Evolutionary conservation across 352 stramenopile species (phyloP), one percentile per base, ranked within the genome.

Genomic region (Globisporangium rhizosaccharum): DNA sequence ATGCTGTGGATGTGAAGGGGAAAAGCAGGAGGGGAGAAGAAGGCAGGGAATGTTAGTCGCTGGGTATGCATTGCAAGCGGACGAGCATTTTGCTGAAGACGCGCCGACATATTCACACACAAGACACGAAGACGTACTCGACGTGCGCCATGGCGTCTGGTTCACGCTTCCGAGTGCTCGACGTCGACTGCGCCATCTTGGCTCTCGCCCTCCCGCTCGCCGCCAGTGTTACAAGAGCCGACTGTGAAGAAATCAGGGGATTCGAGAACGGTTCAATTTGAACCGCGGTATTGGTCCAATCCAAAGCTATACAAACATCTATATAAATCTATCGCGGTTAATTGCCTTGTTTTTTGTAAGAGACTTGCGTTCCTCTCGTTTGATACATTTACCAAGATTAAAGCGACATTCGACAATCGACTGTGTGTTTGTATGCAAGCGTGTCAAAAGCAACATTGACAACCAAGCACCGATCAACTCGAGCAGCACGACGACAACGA

Each of bases 81-180:
- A 17, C 44, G 42, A 56, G n/a, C 3, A 25, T 7, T 3, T 3
- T 52, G 50, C 12, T 41, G 23, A 26, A 30, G 20, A 47, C 14
- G 30, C 28, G 28, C 28, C 14, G 14, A 18, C 14, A 57, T 9
- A n/a, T 12, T 26, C 3, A 47, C 11, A 42, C 14, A 42, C 11
- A 37, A 36, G 46, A 41, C 23, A 55, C n/a, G 17, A 2, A 11
- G n/a, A 81, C 78, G 56, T 60, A 88, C 80, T 85, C 70, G 62
- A 88, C 75, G 55, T 57, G 61, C 28, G 70, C 61, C 77, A 87
- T 87, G 45, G 64, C 67, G 53, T 59, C 12, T 61, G 54, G 59
- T 77, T 75, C 45, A 28, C 65, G 36, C 62, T 63, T 56, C 63
- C 53, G 65, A 39, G 41, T 25, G 59, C 53, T 68, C 36, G 41